Evolutionary conservation across 345 rosid species (phyloP), one percentile per base, ranked within the genome.

Genomic region (Gossypium herbaceum): DNA sequence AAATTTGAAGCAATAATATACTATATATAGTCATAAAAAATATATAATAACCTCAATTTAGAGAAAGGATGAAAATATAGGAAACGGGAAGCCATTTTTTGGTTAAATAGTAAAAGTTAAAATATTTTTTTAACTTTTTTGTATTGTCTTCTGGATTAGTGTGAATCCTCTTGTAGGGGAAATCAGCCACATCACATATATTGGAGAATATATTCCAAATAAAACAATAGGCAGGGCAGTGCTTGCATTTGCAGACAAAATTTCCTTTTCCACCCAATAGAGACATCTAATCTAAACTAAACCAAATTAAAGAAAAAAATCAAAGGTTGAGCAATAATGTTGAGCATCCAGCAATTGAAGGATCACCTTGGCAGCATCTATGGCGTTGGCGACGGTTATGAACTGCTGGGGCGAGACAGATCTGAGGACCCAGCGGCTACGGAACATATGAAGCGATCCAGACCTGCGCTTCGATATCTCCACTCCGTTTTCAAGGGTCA

Each of bases 341-440:
- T 41, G 48, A 69, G 29, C 41, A 74, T 51, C 43, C n/a, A 65
- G 29, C 55, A 67, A 66, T 54, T 3, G 63, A 20, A 22, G 4
- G 6, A 56, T 24, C 20, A 92, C 97, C 93, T 87, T 86, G 51
- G 97, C 94, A 55, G 90, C 94, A 73, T 88, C 91, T 17, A 92
- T 89, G 27, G 95, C 93, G 48, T 86, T 92, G 68, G 97, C 94
- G 50, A 92, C 91, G n/a, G 85, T 79, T 70, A 86, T 79, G 81
- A 92, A 90, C 71, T 92, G 93, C 25, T 88, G 80, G 3, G 95
- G 89, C 0, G 91, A 86, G 74, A 92, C 86, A 15, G 95, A 90
- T 81, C 78, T 81, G 70, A 92, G 90, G 44, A 88, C 75, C 86
- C 92, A 77, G 11, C 93, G 88, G 84, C 95, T 92, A 12, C 95